Base-by-base conservation (phyloP, 805 yeast species). In the Ogataea dorogensis region DNA sequence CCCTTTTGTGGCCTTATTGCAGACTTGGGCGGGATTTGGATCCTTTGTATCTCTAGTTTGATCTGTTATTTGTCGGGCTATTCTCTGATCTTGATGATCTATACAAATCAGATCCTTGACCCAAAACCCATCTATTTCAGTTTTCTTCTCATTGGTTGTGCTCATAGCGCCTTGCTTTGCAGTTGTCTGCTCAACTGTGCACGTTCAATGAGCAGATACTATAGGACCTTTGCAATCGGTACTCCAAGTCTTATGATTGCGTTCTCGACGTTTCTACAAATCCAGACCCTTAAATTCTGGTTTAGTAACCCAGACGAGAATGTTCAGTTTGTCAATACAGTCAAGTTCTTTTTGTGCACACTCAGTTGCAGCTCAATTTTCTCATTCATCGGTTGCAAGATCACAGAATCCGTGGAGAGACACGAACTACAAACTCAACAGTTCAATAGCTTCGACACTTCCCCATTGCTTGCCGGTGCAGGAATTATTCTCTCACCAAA, bases 1-100 rank as follows among this genome's bases (percentile, higher is more conserved):
- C 96, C 97, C 0, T 54, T 83, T 2, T 62, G 87, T 37, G 97
- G 97, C 0, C 75, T 81, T 44, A 65, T 86, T 31, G 93, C 95
- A 1, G 96, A 88, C 56, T 67, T 79, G 16, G 80, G 79, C 47
- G 95, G 95, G 0, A 85, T 89, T 3, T 81, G 83, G 42, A 61
- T 81, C 16, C 58, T 88, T 25, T 73, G 87, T 7, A 47, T 80
- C n/a, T 49, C 84, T 13, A 70, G 89, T 3, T 64, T 81, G 14
- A 43, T 73, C 40, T 70, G 81, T 13, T 84, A 83, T 50, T 67
- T 77, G 5, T 78, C 87, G 1, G 80, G 87, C 13, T 88, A 86
- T 61, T 61, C 68, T 20, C 42, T 69, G 35, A 71, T 77, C 1
- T 63, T 72, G 16, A 37, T 61, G 9, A 62, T 71, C n/a, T 60